phyloP scores from a whole-genome alignment of 306 rosid genomes.

The Carpinus fangiana region DNA sequence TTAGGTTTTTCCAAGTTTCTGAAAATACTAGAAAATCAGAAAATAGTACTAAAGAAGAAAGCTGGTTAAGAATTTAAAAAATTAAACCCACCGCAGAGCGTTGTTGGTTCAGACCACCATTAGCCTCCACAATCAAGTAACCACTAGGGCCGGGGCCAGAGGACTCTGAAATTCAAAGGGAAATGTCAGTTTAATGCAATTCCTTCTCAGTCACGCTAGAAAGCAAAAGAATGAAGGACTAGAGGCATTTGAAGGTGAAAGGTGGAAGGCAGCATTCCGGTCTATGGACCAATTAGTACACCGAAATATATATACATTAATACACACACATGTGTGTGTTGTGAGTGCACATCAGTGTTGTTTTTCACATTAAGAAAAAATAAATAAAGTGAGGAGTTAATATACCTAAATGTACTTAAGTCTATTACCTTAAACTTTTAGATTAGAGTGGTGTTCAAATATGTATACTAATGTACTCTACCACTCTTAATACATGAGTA shows the following conservation, averaged over 20 bases:
- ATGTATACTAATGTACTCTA: too few relatives aligned
- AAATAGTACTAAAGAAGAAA: conserved; percentile 16
- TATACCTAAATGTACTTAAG: too few relatives aligned
- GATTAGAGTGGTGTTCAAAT: too few relatives aligned
- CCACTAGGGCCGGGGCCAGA: conserved; percentile 52
- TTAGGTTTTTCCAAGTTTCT: background rate
- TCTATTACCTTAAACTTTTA: too few relatives aligned
- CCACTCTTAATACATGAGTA: background rate
- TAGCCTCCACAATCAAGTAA: conserved; percentile 88
- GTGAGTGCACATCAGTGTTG: too few relatives aligned
- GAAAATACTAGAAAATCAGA: background rate
- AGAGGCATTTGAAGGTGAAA: background rate
- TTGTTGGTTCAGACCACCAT: conserved; percentile 98
- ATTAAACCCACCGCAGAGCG: conserved; percentile 72
- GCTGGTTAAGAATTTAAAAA: background rate
- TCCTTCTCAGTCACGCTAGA: background rate
- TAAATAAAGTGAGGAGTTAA: too few relatives aligned
- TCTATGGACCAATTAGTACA: background rate
- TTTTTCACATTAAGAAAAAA: too few relatives aligned
- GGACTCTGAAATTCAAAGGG: conserved; percentile 52
- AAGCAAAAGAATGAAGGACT: background rate
- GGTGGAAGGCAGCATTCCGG: background rate
- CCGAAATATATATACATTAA: background rate
- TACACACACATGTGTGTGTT: too few relatives aligned
- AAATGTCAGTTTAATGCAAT: conserved; percentile 17